phyloP scores from a whole-genome alignment of 2,329 filamentous ascomycete species.

The Xylaria digitata region DNA sequence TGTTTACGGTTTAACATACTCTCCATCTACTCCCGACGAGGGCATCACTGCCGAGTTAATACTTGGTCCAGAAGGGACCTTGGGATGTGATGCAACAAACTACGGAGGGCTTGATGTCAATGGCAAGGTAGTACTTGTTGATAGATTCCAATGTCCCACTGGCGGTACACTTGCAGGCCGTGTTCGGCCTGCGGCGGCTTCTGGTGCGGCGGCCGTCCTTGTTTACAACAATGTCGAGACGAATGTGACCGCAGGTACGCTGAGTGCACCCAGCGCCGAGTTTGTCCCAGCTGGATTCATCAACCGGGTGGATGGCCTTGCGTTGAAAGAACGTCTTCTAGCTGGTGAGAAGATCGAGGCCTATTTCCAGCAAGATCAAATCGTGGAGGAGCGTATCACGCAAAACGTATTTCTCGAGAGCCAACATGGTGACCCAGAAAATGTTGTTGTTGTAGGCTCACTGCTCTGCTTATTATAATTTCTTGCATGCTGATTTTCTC shows the following conservation, averaged over 20 bases:
- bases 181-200: slow-evolving; percentile 27
- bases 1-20: slow-evolving; percentile 29
- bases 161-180: slow-evolving; percentile 32
- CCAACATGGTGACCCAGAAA: slow-evolving; percentile 22
- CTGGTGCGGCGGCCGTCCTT: slow-evolving; percentile 27
- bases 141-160: slow-evolving; percentile 25
- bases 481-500: neutral
- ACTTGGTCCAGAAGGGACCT: slow-evolving; percentile 24
- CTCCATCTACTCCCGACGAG: slow-evolving; percentile 25
- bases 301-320: slow-evolving; percentile 26
- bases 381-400: slow-evolving; percentile 25
- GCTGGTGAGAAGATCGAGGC: slow-evolving; percentile 24
- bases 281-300: slow-evolving; percentile 32
- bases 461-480: neutral
- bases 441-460: slow-evolving; percentile 23
- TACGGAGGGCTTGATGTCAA: slow-evolving; percentile 5
- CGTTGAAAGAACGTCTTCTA: slow-evolving; percentile 21
- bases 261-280: slow-evolving; percentile 25
- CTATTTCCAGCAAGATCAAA: slow-evolving; percentile 31
- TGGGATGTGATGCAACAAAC: slow-evolving; percentile 13
- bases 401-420: slow-evolving; percentile 32
- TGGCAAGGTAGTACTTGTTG: slow-evolving; percentile 27
- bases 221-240: slow-evolving; percentile 32
- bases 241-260: slow-evolving; percentile 28
- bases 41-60: slow-evolving; percentile 23